Conservation (phyloP, 2,329 filamentous ascomycete genomes). For the Hymenoscyphus albidus region DNA sequence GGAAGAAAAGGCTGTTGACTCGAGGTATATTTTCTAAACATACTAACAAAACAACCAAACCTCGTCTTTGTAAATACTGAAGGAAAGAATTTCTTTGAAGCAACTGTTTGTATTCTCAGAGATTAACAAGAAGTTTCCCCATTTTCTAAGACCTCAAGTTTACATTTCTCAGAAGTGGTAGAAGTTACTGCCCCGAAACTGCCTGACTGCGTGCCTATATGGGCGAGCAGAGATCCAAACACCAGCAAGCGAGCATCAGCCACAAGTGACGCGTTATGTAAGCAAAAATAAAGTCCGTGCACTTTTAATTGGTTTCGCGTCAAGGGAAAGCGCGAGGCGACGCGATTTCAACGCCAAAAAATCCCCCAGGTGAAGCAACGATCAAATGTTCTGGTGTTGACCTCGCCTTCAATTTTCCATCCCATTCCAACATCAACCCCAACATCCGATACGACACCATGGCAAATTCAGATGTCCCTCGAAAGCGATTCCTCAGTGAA, state of each 20-base stretch:
- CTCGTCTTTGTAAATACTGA: too few relatives aligned
- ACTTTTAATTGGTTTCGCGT: constrained; percentile 1
- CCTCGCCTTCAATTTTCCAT: not conserved
- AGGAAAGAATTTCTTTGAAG: too few relatives aligned
- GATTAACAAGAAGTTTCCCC: too few relatives aligned
- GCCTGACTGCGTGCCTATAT: too few relatives aligned
- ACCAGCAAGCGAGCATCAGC: not conserved
- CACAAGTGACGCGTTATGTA: not conserved
- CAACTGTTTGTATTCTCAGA: too few relatives aligned
- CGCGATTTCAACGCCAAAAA: constrained; percentile 1
- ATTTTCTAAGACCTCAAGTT: too few relatives aligned
- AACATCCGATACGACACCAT: constrained; percentile 20
- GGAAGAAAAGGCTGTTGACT: too few relatives aligned
- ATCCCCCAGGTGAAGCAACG: not conserved
- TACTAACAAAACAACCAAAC: too few relatives aligned
- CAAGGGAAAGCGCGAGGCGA: not conserved
- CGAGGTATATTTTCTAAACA: too few relatives aligned
- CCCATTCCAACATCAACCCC: not conserved
- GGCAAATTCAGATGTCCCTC: constrained; percentile 48
- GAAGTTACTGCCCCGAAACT: too few relatives aligned
- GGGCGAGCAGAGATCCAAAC: too few relatives aligned
- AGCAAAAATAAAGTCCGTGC: not conserved
- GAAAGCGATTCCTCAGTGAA: constrained; percentile 71
- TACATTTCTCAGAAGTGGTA: too few relatives aligned
- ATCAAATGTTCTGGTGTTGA: not conserved